These are phyloP conservation scores for Suhomyces xylopsoci DNA, from an alignment of 805 yeast species.

Conservation along the genomic window DNA sequence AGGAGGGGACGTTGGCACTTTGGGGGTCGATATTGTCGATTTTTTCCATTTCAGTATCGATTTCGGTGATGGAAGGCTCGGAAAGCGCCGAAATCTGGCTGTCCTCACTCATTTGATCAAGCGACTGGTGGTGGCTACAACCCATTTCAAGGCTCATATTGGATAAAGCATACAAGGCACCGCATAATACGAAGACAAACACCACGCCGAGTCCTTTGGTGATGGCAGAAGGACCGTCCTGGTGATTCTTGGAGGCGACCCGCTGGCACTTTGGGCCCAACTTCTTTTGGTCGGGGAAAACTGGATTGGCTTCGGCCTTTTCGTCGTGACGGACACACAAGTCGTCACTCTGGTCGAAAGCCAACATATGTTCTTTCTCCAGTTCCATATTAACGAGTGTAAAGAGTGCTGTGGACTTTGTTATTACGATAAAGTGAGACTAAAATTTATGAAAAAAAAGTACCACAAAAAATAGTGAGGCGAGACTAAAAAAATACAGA, in stretches of 20 bases:
- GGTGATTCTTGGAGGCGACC: not conserved
- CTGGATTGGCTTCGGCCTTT: not conserved
- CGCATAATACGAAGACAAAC: not conserved
- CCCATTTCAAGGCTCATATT: not conserved
- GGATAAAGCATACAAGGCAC: not conserved
- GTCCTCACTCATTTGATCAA: not conserved
- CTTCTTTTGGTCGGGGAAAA: not conserved
- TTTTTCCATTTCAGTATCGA: not conserved
- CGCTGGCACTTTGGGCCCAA: not conserved
- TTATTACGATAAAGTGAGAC: not conserved
- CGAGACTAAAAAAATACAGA: too few relatives aligned
- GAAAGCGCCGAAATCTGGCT: not conserved
- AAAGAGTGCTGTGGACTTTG: not conserved
- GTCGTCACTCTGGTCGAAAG: not conserved
- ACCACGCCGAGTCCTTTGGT: not conserved
- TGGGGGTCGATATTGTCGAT: not conserved
- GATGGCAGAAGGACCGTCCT: not conserved
- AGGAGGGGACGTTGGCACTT: not conserved
- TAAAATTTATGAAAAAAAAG: not conserved
- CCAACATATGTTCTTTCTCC: not conserved
- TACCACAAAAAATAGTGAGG: not conserved
- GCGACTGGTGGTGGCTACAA: not conserved
- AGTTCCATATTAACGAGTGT: constrained; percentile 4
- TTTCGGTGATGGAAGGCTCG: not conserved
- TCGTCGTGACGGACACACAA: not conserved